phyloP scores from a whole-genome alignment of 2,329 filamentous ascomycete species.

The Ophiostoma australiae region DNA sequence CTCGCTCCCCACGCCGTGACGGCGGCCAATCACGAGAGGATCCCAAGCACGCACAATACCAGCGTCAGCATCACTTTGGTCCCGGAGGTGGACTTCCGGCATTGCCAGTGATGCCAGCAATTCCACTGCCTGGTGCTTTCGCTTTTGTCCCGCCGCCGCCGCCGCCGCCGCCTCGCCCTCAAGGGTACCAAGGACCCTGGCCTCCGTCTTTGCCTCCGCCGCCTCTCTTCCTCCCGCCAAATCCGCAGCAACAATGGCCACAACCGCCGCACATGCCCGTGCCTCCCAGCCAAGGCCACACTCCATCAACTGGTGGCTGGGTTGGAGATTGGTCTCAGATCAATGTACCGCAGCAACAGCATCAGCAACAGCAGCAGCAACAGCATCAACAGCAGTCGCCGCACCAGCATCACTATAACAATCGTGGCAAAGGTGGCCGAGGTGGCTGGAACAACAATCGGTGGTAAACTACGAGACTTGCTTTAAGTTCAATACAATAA shows the following conservation, averaged over 20 bases:
- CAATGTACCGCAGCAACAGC: conserved; percentile 16
- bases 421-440: background rate
- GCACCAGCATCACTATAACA: conserved; percentile 8
- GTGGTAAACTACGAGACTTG: background rate
- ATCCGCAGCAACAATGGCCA: background rate
- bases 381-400: background rate
- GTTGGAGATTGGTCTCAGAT: background rate
- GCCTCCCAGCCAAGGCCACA: background rate
- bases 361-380: conserved; percentile 14
- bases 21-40: background rate
- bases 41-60: background rate
- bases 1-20: background rate
- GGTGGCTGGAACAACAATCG: background rate
- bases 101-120: background rate
- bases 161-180: conserved; percentile 18
- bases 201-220: conserved; percentile 16
- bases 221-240: background rate
- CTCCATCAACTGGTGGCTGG: background rate
- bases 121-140: background rate
- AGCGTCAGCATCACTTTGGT: background rate
- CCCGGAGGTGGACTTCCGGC: background rate
- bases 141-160: conserved; percentile 15
- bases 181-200: conserved; percentile 25
- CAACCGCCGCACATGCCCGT: conserved; percentile 17
- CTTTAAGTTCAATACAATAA: background rate